phyloP scores from a whole-genome alignment of 2,329 filamentous ascomycete genomes.

The Fusarium chaquense region DNA sequence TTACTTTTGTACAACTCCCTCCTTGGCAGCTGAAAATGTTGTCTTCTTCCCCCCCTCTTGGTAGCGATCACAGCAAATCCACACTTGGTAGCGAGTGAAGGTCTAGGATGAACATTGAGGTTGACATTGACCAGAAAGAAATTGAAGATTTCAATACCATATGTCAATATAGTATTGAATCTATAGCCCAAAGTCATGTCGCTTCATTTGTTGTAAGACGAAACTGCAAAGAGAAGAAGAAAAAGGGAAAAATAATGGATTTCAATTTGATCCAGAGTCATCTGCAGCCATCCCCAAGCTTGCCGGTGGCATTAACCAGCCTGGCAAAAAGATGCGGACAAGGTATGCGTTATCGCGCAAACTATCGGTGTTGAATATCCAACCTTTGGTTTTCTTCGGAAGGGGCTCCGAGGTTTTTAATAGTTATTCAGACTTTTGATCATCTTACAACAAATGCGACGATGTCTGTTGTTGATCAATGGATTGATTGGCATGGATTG shows the following conservation, averaged over 20 bases:
- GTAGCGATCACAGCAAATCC: background rate
- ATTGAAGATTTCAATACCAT: background rate
- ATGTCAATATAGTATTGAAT: background rate
- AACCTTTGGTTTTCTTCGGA: background rate
- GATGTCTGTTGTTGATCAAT: background rate
- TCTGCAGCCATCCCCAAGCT: background rate
- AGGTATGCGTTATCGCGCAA: background rate
- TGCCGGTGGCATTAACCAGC: background rate
- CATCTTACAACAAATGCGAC: background rate
- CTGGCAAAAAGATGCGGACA: background rate
- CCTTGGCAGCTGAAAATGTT: background rate
- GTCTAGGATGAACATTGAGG: background rate
- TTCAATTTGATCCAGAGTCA: background rate
- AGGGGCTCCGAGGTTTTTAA: background rate
- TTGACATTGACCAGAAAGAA: background rate
- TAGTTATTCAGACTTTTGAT: background rate
- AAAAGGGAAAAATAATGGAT: background rate
- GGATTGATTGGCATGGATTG: too few species aligned
- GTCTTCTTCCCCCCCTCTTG: background rate
- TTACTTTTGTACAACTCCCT: background rate
- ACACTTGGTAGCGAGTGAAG: too few species aligned
- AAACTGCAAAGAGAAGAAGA: background rate
- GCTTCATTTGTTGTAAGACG: background rate
- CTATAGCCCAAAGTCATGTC: background rate
- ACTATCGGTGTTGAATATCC: background rate